Percentiles rank a stretch among this genome's conserved stretches.
Evolutionary conservation across 2,329 filamentous ascomycete species (phyloP).

Genomic region (Pochonia chlamydosporia): DNA sequence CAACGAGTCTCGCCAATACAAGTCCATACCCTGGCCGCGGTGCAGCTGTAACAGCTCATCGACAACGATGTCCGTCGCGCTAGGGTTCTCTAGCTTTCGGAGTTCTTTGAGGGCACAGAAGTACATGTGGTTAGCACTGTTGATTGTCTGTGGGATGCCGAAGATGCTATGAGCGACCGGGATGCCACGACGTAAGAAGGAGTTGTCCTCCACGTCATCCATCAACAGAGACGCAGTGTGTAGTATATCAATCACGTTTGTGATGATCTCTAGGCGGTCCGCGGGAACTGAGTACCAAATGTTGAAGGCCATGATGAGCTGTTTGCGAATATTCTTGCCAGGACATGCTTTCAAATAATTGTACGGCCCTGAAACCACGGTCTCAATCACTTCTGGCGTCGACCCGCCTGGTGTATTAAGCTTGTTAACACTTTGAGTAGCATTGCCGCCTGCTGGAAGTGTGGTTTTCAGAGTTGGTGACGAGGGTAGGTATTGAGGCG

Average conservation of each 20-base stretch:
- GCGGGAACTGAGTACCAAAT: conserved; percentile 65
- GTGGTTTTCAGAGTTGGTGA: too few relatives aligned
- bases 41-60: conserved; percentile 76
- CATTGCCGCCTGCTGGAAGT: too few relatives aligned
- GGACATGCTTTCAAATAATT: conserved; percentile 4
- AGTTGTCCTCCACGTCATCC: conserved; percentile 45
- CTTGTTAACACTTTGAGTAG: too few relatives aligned
- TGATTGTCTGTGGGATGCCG: conserved; percentile 44
- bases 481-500: too few relatives aligned
- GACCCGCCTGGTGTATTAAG: too few relatives aligned
- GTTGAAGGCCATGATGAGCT: conserved; percentile 54
- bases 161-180: conserved; percentile 44
- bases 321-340: conserved; percentile 2
- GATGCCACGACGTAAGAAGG: conserved; percentile 38
- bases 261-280: conserved; percentile 62
- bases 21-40: conserved; percentile 76
- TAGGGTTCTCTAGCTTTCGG: conserved; percentile 55
- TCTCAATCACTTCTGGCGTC: too few relatives aligned
- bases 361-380: too few relatives aligned
- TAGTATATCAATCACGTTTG: conserved; percentile 68
- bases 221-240: conserved; percentile 47
- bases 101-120: conserved; percentile 33
- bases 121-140: conserved; percentile 43
- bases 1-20: conserved; percentile 76
- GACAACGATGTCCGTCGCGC: conserved; percentile 61